Conservation (phyloP, 805 yeast genomes). For the Komagataella populi region DNA sequence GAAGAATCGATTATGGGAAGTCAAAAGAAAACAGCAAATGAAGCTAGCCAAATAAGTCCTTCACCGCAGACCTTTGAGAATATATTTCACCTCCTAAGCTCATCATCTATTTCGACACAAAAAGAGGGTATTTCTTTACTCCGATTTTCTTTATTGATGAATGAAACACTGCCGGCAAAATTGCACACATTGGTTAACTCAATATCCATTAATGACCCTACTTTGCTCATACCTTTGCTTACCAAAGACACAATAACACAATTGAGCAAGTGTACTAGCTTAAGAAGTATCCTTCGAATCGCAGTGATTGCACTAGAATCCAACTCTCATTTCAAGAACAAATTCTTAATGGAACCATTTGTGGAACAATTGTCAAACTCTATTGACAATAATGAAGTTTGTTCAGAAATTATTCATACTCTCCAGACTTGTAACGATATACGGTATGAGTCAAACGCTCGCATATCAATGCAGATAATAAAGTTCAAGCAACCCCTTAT, state of each 20-base stretch:
- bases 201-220: neutral
- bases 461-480: conserved; percentile 16
- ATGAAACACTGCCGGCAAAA: neutral
- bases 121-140: neutral
- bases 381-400: conserved; percentile 11
- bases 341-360: conserved; percentile 11
- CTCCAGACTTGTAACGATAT: conserved; percentile 12
- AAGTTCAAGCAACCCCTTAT: conserved; percentile 12
- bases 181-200: neutral
- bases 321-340: conserved; percentile 12
- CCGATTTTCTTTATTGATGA: neutral
- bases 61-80: neutral
- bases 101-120: neutral
- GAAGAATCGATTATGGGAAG: neutral
- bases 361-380: conserved; percentile 4
- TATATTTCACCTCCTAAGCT: neutral
- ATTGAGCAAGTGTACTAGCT: neutral
- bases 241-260: neutral
- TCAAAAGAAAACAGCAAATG: neutral
- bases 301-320: conserved; percentile 5
- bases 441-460: conserved; percentile 13
- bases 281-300: neutral
- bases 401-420: conserved; percentile 10
- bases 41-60: neutral
- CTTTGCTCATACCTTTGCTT: neutral